A percentile compares a stretch with the other conserved stretches of the same genome.
Conservation (phyloP, 2,329 filamentous ascomycete species). For the Lanzia echinophila region DNA sequence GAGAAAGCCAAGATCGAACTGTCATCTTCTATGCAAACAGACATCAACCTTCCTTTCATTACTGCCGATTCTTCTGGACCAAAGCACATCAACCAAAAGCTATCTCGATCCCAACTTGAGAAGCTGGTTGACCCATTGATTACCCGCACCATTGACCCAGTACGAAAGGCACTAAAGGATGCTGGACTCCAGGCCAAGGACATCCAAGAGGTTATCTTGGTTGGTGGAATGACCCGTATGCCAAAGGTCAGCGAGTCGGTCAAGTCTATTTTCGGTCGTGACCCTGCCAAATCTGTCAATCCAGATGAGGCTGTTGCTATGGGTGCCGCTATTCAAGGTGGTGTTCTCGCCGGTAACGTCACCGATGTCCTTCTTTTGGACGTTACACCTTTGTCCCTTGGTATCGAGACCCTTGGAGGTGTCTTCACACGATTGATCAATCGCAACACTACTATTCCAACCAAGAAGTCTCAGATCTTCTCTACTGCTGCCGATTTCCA, state of each 20-base stretch:
- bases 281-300: constrained; percentile 97
- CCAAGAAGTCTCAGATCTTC: constrained; percentile 98
- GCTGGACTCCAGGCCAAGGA: constrained; percentile 86
- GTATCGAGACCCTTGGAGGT: constrained; percentile 97
- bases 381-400: constrained; percentile 90
- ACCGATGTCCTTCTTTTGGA: constrained; percentile 93
- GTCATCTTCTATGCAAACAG: constrained; percentile 88
- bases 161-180: constrained; percentile 95
- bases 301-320: constrained; percentile 97
- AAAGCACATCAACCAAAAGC: constrained; percentile 97
- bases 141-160: constrained; percentile 77
- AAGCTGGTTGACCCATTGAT: constrained; percentile 87
- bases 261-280: constrained; percentile 93
- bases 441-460: constrained; percentile 98
- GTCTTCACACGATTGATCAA: constrained; percentile 98
- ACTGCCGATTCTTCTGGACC: constrained; percentile 91
- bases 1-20: constrained; percentile 99
- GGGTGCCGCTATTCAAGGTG: constrained; percentile 94
- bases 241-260: constrained; percentile 95
- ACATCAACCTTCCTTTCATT: constrained; percentile 98
- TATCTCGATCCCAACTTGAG: constrained; percentile 89
- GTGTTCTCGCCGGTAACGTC: constrained; percentile 91
- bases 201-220: constrained; percentile 95
- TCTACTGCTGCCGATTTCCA: constrained; percentile 97
- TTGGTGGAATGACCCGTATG: constrained; percentile 99